These are phyloP conservation scores for Tylopilus orsonianus DNA, from an alignment of 1,284 basidiomycete genomes.

Conservation along the genomic window DNA sequence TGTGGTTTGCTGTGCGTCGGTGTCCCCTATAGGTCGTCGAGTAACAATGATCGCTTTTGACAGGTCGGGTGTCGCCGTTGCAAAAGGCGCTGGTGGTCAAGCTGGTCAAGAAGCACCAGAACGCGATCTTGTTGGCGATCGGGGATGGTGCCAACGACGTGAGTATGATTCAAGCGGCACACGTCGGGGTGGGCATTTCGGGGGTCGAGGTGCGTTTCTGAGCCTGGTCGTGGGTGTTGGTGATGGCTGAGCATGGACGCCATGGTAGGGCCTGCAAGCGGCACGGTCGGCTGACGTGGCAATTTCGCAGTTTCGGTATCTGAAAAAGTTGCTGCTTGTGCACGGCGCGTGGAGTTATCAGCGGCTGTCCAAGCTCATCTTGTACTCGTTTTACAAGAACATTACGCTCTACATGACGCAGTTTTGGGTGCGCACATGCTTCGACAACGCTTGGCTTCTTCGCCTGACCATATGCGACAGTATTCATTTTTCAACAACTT, in stretches of 20 bases:
- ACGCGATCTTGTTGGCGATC: slow-evolving; percentile 90
- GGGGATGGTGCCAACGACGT: slow-evolving; percentile 98
- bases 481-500: slow-evolving; percentile 99
- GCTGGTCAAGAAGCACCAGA: slow-evolving; percentile 95
- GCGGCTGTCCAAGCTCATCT: slow-evolving; percentile 90
- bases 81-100: slow-evolving; percentile 99
- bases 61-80: slow-evolving; percentile 94
- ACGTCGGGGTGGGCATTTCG: slow-evolving; percentile 97
- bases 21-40: too few relatives aligned
- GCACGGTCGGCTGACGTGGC: slow-evolving; percentile 96
- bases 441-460: too few relatives aligned
- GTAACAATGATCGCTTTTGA: neutral
- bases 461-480: slow-evolving; percentile 48
- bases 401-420: slow-evolving; percentile 97
- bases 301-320: slow-evolving; percentile 96
- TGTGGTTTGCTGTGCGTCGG: slow-evolving; percentile 85
- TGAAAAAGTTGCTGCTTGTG: slow-evolving; percentile 94
- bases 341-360: slow-evolving; percentile 99
- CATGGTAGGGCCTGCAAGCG: slow-evolving; percentile 85
- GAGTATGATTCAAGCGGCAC: slow-evolving; percentile 95
- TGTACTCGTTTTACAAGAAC: slow-evolving; percentile 97
- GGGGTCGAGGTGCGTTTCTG: slow-evolving; percentile 85
- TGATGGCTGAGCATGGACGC: neutral
- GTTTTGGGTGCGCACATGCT: slow-evolving; percentile 90
- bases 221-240: neutral